Evolutionary conservation across 2,329 filamentous ascomycete species (phyloP).

Genomic region (Alternaria longipes): DNA sequence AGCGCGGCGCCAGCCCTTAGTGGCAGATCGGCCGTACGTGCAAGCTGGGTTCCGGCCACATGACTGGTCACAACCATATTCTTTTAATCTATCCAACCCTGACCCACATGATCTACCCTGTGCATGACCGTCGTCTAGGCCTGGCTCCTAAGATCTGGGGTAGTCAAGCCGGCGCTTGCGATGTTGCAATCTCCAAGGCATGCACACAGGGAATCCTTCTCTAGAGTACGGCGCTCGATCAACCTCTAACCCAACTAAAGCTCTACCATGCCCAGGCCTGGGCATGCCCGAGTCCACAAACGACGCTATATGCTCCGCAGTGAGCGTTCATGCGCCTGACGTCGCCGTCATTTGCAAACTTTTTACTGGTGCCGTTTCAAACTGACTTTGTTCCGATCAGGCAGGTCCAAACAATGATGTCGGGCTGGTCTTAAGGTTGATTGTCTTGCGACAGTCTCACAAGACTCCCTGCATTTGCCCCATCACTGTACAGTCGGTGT

Average conservation of each 20-base stretch:
- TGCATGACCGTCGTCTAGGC: constrained; percentile 22
- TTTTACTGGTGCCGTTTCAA: constrained; percentile 6
- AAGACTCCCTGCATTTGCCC: constrained; percentile 23
- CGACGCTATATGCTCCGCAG: constrained; percentile 3
- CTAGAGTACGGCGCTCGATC: constrained; percentile 22
- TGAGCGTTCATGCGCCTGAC: constrained; percentile 7
- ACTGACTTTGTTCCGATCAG: constrained; percentile 16
- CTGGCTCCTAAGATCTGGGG: constrained; percentile 21
- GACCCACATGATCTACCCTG: constrained; percentile 34
- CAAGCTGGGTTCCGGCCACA: constrained; percentile 20
- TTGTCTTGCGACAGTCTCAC: constrained; percentile 36
- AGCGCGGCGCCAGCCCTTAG: constrained; percentile 9
- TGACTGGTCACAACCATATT: constrained; percentile 32
- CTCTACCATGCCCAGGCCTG: constrained; percentile 3
- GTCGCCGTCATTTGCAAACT: constrained; percentile 4
- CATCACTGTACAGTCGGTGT: constrained; percentile 3
- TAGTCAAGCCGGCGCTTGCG: constrained; percentile 9
- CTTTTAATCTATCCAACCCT: constrained; percentile 32
- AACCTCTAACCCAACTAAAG: constrained; percentile 25
- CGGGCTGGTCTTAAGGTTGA: constrained; percentile 7
- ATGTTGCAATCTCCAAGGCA: constrained; percentile 34
- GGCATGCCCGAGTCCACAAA: constrained; percentile 12
- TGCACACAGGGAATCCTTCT: constrained; percentile 22
- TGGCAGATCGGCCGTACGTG: constrained; percentile 22
- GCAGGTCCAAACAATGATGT: constrained; percentile 21